Evolutionary conservation across 1,139 yeast genomes (phyloP), one percentile per base, ranked within the genome.

Genomic region (Candida mesenterica): DNA sequence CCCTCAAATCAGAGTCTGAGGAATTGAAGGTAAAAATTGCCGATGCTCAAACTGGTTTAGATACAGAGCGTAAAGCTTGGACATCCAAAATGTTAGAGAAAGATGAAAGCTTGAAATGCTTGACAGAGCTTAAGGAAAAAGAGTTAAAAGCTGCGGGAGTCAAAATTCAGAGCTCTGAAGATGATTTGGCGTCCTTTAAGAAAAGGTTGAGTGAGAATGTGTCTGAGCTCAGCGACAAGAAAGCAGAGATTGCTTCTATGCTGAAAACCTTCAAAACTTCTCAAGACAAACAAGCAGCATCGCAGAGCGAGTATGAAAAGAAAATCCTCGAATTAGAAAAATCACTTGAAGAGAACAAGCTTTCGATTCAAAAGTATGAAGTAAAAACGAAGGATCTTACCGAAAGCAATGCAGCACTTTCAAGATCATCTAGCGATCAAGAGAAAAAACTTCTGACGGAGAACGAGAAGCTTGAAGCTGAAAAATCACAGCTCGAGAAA

Each of bases 1-100:
- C 30, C 7, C 15, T 37, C 20, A 38, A 39, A 25, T 22, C 34
- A 6, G 40, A 44, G 28, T 12, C 37, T 5, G 38, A 31, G 4
- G 40, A 34, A 3, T 31, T 36, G 23, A 36, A 31, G 10, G 24
- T 20, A n/a, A 17, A 33, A 22, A 29, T 36, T 16, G 13, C 14
- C 7, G 22, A 29, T 15, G 15, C 26, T n/a, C 15, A 13, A 12
- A 15, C 12, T 5, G 10, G 5, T 5, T 25, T 25, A 17, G 5
- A 12, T 12, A 10, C 5, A 7, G 15, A 13, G 10, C 12, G 17
- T 5, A 10, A 6, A 12, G 24, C 19, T 9, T 16, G 26, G 24
- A n/a, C n/a, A n/a, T 15, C 18, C 28, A 17, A 13, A 2, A 29
- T 31, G 14, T n/a, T n/a, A n/a, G n/a, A n/a, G n/a, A n/a, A n/a